These are phyloP conservation scores for Phlebiopsis flavidoalba DNA, from an alignment of 768 basidiomycete genomes.

Conservation along the genomic window DNA sequence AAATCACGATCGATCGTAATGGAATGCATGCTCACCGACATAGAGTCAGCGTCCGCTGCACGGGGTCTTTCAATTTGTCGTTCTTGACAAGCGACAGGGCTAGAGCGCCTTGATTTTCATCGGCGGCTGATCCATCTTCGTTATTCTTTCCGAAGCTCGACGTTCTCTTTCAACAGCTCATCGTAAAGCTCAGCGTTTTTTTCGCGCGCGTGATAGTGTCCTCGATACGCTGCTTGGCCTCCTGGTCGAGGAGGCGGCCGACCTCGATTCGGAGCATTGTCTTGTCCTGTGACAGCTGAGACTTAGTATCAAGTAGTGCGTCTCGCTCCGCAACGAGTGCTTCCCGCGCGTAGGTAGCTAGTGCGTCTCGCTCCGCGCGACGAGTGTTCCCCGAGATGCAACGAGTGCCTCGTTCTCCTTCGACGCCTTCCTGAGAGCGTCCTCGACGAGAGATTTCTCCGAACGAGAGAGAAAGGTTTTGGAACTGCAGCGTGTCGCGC, in stretches of 20 bases:
- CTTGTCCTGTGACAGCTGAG: not conserved
- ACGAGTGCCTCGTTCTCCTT: too few species aligned
- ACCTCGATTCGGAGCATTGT: not conserved
- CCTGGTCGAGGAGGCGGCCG: not conserved
- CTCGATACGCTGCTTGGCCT: not conserved
- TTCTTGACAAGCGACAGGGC: not conserved
- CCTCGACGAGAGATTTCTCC: too few species aligned
- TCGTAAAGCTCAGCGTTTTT: not conserved
- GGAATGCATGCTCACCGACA: not conserved
- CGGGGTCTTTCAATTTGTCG: not conserved
- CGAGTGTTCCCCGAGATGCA: not conserved
- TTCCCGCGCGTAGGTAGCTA: not conserved
- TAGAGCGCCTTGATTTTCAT: not conserved
- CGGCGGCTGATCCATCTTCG: not conserved
- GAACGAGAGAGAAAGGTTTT: not conserved
- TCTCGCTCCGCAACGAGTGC: not conserved
- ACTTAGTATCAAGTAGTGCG: not conserved
- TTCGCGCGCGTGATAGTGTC: not conserved
- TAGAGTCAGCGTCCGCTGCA: not conserved
- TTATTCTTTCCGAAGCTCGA: not conserved
- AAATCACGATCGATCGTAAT: not conserved
- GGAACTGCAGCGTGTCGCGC: not conserved
- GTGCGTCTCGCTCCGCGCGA: not conserved
- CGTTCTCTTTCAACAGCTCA: not conserved
- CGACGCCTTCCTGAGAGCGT: too few species aligned